phyloP scores from a whole-genome alignment of 257 asterid species.

The Jacaranda mimosifolia region DNA sequence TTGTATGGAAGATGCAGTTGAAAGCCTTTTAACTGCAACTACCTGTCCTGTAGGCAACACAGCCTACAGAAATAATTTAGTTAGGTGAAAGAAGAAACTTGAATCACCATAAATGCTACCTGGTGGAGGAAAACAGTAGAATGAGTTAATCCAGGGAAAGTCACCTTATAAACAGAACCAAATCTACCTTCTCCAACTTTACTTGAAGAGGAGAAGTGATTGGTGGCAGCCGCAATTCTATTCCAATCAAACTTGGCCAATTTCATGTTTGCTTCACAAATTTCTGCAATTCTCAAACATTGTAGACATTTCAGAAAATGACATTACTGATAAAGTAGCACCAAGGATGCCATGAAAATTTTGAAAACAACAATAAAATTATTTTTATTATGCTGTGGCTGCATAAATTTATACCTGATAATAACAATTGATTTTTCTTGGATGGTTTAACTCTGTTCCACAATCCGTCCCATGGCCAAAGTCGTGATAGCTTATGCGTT shows the following conservation, averaged over 20 bases:
- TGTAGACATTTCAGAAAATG: background rate
- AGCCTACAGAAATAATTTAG: background rate
- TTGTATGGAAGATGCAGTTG: background rate
- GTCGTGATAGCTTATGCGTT: background rate
- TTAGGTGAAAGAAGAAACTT: background rate
- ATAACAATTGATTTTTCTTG: slow-evolving; percentile 6
- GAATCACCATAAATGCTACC: background rate
- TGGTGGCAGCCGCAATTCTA: background rate
- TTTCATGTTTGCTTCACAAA: background rate
- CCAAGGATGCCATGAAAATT: background rate
- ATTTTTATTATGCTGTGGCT: background rate
- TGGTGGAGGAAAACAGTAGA: background rate
- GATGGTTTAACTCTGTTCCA: slow-evolving; percentile 13
- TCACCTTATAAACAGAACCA: slow-evolving; percentile 20
- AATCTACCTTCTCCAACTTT: background rate
- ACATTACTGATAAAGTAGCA: background rate
- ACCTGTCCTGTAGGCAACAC: background rate
- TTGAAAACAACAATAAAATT: background rate
- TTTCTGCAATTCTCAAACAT: background rate
- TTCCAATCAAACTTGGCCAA: slow-evolving; percentile 14
- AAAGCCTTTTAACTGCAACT: background rate
- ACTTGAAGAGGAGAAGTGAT: background rate
- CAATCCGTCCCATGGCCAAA: slow-evolving; percentile 23
- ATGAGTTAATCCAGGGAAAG: too few relatives aligned
- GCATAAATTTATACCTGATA: background rate